Base-by-base conservation (phyloP, 1,284 basidiomycete species). In the Rhodotorula sp. region DNA sequence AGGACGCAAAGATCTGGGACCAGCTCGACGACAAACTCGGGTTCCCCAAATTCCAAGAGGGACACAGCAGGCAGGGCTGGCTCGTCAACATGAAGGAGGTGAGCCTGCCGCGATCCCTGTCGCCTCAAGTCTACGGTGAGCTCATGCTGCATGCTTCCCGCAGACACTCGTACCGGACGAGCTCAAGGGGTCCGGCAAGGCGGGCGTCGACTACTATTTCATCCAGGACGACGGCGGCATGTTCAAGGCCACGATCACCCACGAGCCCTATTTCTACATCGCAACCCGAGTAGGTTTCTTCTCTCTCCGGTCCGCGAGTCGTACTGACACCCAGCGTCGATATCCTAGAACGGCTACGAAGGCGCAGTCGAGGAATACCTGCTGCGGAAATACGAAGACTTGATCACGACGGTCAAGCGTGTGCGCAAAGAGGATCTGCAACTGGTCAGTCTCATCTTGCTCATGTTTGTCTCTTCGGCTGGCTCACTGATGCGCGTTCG, bases 31-130 rank as follows among this genome's bases (percentile, higher is more conserved):
- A 93, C 81, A 92, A 90, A 80, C 84, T 99, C 43, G 97, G 97
- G 0, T 99, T 99, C 81, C 84, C 85, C 57, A 84, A 89, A 67
- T 84, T 91, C 65, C 62, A 73, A 45, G 88, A 92, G 73, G 83
- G 83, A 70, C 70, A 79, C 19, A 83, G 85, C 14, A 83, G 83
- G 76, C 86, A 84, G 77, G 94, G 93, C 2, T 99, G 97, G 97
- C 84, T 99, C 79, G 89, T 99, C 72, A 98, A 98, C 81, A 99
- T 99, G 95, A 95, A 97, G 81, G 92, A 95, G 69, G 92, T 93
- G 79, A 78, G 90, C 38, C 8, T 84, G 45, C 38, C 4, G 43
- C 58, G 43, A 59, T 12, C n/a, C 31, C 3, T 3, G 19, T 31
- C 15, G 23, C 21, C 28, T 19, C 5, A 0, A 16, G 18, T 2